Evolutionary conservation across 2,329 filamentous ascomycete species (phyloP).

Genomic region (Pseudogymnoascus destructans): DNA sequence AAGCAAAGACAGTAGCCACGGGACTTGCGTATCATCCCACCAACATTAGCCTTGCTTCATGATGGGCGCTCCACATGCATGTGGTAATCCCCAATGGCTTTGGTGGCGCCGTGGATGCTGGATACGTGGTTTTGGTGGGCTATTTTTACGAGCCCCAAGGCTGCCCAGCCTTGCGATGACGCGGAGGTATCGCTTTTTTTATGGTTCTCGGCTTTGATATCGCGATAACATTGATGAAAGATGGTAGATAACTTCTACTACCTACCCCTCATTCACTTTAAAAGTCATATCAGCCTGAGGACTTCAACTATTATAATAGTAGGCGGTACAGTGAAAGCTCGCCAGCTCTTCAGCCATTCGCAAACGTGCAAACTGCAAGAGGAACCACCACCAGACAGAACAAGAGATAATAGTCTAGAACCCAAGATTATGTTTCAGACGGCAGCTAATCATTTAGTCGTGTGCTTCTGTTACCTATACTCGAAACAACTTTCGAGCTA

Average conservation of each 20-base stretch:
- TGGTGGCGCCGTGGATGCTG: neutral
- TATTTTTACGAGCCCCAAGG: neutral
- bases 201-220: neutral
- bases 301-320: neutral
- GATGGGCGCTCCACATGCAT: neutral
- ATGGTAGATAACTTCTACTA: neutral
- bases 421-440: neutral
- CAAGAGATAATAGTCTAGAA: neutral
- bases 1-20: neutral
- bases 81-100: neutral
- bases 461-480: neutral
- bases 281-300: neutral
- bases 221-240: neutral
- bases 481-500: neutral
- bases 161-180: neutral
- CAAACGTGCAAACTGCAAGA: neutral
- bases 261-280: neutral
- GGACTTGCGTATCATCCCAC: neutral
- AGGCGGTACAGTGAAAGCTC: neutral
- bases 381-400: neutral
- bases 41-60: neutral
- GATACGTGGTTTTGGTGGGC: neutral
- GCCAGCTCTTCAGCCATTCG: neutral
- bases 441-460: neutral
- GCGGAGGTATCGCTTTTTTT: neutral